A percentile compares a stretch with the other conserved stretches of the same genome.
Evolutionary conservation across 768 basidiomycete species (phyloP).

Genomic region (Wakefieldia striispora): DNA sequence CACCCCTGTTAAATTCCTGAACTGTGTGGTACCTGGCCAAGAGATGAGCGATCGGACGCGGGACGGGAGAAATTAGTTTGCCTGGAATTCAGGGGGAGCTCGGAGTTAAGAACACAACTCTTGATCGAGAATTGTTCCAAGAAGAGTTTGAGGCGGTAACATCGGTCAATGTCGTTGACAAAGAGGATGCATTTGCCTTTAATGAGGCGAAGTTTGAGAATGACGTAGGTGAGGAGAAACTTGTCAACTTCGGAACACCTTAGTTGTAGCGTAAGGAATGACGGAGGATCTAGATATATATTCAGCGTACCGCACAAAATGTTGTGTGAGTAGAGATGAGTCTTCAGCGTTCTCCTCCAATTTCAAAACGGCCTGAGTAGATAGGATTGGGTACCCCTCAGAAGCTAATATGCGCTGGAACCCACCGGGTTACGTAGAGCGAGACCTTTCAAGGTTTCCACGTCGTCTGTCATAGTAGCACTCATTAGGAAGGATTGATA

Average conservation of each 20-base stretch:
- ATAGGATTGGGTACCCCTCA: background rate
- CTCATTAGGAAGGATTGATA: constrained; percentile 96
- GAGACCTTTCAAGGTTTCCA: constrained; percentile 86
- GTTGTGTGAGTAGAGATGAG: constrained; percentile 78
- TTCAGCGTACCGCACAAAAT: constrained; percentile 65
- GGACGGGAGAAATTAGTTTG: constrained; percentile 18
- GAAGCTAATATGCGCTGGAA: constrained; percentile 4
- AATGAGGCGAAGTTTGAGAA: constrained; percentile 93
- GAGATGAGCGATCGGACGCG: constrained; percentile 1
- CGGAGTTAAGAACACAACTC: constrained; percentile 93
- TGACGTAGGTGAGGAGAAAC: constrained; percentile 93
- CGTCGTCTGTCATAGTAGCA: constrained; percentile 96
- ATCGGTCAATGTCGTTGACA: constrained; percentile 93
- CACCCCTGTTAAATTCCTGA: constrained; percentile 97
- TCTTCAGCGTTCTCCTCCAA: constrained; percentile 88
- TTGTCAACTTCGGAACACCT: constrained; percentile 95
- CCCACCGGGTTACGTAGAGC: constrained; percentile 83
- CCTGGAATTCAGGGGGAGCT: constrained; percentile 93
- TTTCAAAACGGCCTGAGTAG: constrained; percentile 72
- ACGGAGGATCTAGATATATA: background rate
- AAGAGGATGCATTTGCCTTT: constrained; percentile 96
- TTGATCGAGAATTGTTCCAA: constrained; percentile 97
- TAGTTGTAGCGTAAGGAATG: constrained; percentile 1
- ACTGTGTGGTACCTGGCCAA: constrained; percentile 83
- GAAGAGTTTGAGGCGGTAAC: constrained; percentile 96